phyloP scores from a whole-genome alignment of 2,329 filamentous ascomycete species.

The Pestalotiopsis sp. region DNA sequence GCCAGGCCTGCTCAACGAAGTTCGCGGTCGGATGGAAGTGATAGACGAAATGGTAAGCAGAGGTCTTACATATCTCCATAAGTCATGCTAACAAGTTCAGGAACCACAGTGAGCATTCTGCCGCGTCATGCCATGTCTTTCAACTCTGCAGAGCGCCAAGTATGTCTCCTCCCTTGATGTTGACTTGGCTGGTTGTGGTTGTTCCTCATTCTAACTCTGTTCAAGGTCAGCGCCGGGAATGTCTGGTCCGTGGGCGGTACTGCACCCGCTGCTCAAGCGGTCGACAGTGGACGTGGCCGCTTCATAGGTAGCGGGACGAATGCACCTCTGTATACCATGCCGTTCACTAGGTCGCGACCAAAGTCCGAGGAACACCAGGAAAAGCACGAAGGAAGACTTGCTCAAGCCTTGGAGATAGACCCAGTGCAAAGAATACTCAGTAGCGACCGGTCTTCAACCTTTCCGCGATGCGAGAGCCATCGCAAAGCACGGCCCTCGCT shows the following conservation, averaged over 20 bases:
- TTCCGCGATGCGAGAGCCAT: conserved; percentile 30
- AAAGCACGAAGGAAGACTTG: conserved; percentile 74
- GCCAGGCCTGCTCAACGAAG: conserved; percentile 23
- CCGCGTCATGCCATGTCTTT: conserved; percentile 11
- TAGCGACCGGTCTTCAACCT: conserved; percentile 41
- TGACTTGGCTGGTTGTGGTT: neutral
- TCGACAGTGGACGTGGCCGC: conserved; percentile 66
- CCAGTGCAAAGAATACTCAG: conserved; percentile 67
- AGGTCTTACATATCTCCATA: neutral
- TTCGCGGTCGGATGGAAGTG: conserved; percentile 31
- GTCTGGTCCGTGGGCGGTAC: conserved; percentile 80
- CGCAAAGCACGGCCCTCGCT: conserved; percentile 27
- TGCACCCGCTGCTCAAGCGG: conserved; percentile 56
- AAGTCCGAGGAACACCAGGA: conserved; percentile 63
- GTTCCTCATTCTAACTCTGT: neutral
- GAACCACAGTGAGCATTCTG: neutral
- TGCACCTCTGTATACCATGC: conserved; percentile 65
- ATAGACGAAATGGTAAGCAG: conserved; percentile 27
- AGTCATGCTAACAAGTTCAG: neutral
- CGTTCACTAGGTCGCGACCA: conserved; percentile 45
- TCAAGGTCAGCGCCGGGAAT: conserved; percentile 62
- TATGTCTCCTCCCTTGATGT: neutral
- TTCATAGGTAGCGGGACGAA: conserved; percentile 72
- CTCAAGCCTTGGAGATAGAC: conserved; percentile 80
- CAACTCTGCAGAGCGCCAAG: conserved; percentile 42